Conservation (phyloP, 2,329 filamentous ascomycete species). For the Curvularia eragrostidis region DNA sequence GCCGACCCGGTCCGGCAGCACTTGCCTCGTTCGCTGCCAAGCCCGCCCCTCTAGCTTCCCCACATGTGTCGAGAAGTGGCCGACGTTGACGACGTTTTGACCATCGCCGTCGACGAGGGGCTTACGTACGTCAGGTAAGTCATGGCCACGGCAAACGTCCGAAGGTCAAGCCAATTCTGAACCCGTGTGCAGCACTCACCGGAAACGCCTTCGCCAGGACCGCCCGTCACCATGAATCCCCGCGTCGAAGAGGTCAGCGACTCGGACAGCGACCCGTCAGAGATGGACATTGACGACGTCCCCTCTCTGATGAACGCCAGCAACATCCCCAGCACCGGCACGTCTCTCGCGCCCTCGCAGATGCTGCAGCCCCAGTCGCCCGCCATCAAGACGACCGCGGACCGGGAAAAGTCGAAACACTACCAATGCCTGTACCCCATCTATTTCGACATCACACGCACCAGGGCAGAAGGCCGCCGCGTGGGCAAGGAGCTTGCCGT, state of each 20-base stretch:
- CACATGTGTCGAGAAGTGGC: constrained; percentile 7
- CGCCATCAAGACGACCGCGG: constrained; percentile 50
- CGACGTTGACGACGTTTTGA: constrained; percentile 9
- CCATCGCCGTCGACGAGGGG: constrained; percentile 1
- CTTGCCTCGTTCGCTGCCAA: constrained; percentile 11
- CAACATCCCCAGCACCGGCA: constrained; percentile 37
- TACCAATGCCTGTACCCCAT: constrained; percentile 93
- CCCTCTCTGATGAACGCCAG: constrained; percentile 62
- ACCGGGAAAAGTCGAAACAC: constrained; percentile 68
- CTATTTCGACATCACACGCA: constrained; percentile 84
- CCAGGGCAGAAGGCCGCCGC: constrained; percentile 79
- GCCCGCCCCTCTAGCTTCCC: constrained; percentile 19
- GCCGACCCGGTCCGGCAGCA: constrained; percentile 11
- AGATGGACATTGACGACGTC: constrained; percentile 81
- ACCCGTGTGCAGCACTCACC: constrained; percentile 45
- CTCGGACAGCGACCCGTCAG: constrained; percentile 71
- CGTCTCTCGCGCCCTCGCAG: constrained; percentile 38
- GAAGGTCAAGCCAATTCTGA: background rate
- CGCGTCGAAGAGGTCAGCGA: constrained; percentile 93
- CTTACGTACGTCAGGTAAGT: constrained; percentile 10
- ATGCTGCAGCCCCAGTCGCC: constrained; percentile 48
- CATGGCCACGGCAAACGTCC: background rate
- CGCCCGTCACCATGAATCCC: constrained; percentile 60
- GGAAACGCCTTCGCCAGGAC: background rate
- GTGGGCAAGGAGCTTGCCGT: constrained; percentile 77